Conservation (phyloP, 768 basidiomycete genomes). For the Panaeolus papilionaceus region DNA sequence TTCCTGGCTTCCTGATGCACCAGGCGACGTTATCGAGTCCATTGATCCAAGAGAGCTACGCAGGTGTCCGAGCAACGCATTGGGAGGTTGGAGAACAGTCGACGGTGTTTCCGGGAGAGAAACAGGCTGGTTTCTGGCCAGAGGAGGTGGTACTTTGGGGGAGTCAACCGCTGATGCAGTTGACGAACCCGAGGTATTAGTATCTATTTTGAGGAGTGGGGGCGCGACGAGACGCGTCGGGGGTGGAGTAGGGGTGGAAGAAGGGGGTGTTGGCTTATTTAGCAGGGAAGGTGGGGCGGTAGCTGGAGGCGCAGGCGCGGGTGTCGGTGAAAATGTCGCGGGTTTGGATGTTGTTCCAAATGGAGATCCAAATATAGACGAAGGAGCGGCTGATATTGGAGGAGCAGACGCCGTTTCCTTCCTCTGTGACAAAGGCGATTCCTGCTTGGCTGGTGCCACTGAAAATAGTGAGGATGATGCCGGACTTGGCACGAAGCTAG, state of each 20-base stretch:
- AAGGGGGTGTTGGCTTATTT: constrained; percentile 16
- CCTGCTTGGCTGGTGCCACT: not conserved
- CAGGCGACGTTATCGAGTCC: constrained; percentile 28
- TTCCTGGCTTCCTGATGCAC: constrained; percentile 35
- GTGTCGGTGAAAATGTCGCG: constrained; percentile 31
- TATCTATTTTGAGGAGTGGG: constrained; percentile 44
- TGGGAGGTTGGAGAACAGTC: constrained; percentile 33
- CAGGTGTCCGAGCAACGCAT: constrained; percentile 40
- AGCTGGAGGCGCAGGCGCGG: constrained; percentile 19
- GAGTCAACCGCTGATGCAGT: constrained; percentile 30
- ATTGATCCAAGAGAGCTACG: constrained; percentile 25
- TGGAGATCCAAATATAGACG: constrained; percentile 21
- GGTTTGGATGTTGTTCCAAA: constrained; percentile 24
- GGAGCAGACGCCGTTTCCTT: not conserved
- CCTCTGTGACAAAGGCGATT: not conserved
- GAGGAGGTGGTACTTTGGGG: constrained; percentile 44
- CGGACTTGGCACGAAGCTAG: not conserved
- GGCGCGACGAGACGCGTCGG: constrained; percentile 29
- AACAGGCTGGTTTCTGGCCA: constrained; percentile 46
- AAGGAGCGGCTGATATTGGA: constrained; percentile 6
- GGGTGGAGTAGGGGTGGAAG: constrained; percentile 24
- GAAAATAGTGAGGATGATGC: not conserved
- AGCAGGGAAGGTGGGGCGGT: constrained; percentile 15
- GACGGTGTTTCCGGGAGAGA: constrained; percentile 56
- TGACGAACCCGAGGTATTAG: constrained; percentile 28